Base-by-base conservation (phyloP, 2,329 filamentous ascomycete genomes). In the Alternaria atra region DNA sequence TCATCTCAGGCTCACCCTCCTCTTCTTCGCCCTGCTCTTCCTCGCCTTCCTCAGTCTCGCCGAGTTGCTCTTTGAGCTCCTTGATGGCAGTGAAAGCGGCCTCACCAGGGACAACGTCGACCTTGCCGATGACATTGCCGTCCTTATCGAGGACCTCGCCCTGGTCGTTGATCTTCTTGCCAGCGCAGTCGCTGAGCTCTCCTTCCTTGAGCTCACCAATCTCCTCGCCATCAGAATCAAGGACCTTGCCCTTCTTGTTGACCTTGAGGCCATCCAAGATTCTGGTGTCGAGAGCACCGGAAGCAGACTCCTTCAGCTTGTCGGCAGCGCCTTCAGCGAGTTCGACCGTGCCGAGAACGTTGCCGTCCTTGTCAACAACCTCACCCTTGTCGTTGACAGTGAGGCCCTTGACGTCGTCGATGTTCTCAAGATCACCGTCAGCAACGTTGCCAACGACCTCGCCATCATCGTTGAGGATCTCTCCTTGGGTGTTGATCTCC, bases 171-270 rank as follows among this genome's bases (percentile, higher is more conserved):
- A 82, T 71, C 60, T 77, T 82, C 77, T 83, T 83, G 63, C 83
- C 82, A 37, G 80, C 79, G 59, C 79, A 82, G 17, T 80, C 71
- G 40, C 74, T 70, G 55, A 77, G 60, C 35, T 84, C 82, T 40
- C 83, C 83, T 39, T 84, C 82, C 54, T 75, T 77, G 52, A 84
- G 79, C 73, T 84, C 80, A 40, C 83, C 83, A 65, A 85, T 83
- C 67, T 82, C 80, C 63, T 84, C 83, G 27, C 83, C 83, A 52
- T 84, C 83, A 43, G 81, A 80, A 60, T 84, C 80, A 47, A 85
- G 79, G 54, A 85, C 77, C 75, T 83, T 83, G 75, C 83, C 82
- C 78, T 86, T 86, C 79, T 86, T 86, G 78, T 86, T 86, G 75
- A 86, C 81, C 74, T 85, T 85, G 55, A 83, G 79, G 68, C 84